Evolutionary conservation across 2,329 filamentous ascomycete species (phyloP), one percentile per base, ranked within the genome.

Genomic region (Nothomitra cinnamomea): DNA sequence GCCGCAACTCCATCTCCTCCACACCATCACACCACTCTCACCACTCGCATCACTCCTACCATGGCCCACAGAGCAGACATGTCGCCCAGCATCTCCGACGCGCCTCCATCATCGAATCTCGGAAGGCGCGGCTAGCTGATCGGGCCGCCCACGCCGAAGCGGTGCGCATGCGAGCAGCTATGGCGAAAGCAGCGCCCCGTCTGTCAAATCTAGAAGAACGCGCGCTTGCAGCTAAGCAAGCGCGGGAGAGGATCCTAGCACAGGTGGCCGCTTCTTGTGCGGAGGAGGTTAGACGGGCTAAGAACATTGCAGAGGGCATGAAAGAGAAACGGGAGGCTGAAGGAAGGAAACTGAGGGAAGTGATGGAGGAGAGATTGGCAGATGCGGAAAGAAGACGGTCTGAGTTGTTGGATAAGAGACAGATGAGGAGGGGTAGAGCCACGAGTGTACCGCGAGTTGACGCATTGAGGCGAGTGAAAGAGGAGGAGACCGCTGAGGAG

Each of bases 111-210:
- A 77, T 90, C 57, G 85, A 89, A 65, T 83, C 83, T 59, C 81
- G 86, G 57, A 87, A 86, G 64, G 85, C 85, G 13, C 78, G 85
- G 19, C 74, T 92, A 17, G 85, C 86, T 53, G 85, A 89, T 65
- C 75, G 85, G 54, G 86, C 86, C 25, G 83, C 83, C 6, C 85
- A 92, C 66, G 86, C 83, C 21, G 86, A 92, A 66, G 87, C 89
- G 64, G 86, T 92, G 15, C 81, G 86, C 52, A 68, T 87, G 56
- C 77, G 85, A 36, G 85, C 85, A 43, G 85, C 85, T 8, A 66
- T 85, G 55, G 83, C 80, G 56, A 88, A 87, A 67, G 80, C 84
- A 2, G 74, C 79, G 5, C 77, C 80, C 19, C 79, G 82, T 59
- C 78, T 70, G 32, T 79, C 77, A 1, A 74, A 80, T 53, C 85